phyloP scores from a whole-genome alignment of 73 alveolate species.

The Halteria grandinella region DNA sequence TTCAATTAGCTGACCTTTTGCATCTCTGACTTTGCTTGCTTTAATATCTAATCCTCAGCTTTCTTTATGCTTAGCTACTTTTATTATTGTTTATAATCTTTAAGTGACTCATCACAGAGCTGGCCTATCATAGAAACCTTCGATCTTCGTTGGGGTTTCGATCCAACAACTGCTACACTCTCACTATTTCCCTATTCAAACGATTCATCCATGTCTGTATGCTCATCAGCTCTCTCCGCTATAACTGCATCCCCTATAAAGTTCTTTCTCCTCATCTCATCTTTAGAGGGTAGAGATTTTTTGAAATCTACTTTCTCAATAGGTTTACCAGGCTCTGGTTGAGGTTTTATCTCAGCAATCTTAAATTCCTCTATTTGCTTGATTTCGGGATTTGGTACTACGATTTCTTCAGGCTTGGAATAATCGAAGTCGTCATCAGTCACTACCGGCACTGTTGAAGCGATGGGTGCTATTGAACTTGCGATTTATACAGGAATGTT shows the following conservation, averaged over 20 bases:
- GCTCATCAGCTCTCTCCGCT: slow-evolving; percentile 29
- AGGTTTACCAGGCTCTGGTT: not conserved
- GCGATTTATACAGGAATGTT: too few species aligned
- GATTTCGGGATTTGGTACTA: not conserved
- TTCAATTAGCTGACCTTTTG: not conserved
- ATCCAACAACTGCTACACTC: too few species aligned
- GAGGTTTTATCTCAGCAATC: not conserved
- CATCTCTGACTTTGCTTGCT: slow-evolving; percentile 21
- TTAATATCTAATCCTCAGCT: slow-evolving; percentile 1
- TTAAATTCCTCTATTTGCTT: not conserved
- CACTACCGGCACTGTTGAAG: too few species aligned
- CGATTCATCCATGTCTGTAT: slow-evolving; percentile 18
- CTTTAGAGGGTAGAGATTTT: slow-evolving; percentile 12
- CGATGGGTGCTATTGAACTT: too few species aligned
- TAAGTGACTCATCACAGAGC: slow-evolving; percentile 36
- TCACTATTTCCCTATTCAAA: too few species aligned
- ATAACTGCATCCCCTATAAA: slow-evolving; percentile 46
- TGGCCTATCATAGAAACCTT: slow-evolving; percentile 14
- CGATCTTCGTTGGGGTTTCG: not conserved
- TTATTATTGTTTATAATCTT: slow-evolving; percentile 13
- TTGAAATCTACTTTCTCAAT: slow-evolving; percentile 9
- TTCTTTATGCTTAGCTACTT: slow-evolving; percentile 7
- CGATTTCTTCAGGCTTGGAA: not conserved
- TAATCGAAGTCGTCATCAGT: not conserved
- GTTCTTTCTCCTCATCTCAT: slow-evolving; percentile 31